Conservation (phyloP, 108 stramenopile species). For the Skeletonema menzelii region DNA sequence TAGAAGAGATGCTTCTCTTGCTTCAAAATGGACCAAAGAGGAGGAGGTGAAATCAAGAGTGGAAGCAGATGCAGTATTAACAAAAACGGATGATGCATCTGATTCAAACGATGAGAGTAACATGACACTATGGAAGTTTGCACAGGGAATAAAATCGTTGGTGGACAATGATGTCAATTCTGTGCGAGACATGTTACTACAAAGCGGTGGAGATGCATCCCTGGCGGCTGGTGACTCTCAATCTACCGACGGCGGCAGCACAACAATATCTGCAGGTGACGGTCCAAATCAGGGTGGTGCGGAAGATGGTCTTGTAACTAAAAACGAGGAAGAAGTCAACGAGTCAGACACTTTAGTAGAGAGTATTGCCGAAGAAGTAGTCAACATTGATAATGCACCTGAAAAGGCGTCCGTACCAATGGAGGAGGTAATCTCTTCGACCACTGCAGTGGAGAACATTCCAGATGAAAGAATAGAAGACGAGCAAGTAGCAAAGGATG, state of each 20-base stretch:
- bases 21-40: slow-evolving; percentile 14
- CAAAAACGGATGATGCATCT: neutral
- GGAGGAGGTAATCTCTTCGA: neutral
- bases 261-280: neutral
- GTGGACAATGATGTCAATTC: neutral
- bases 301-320: neutral
- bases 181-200: neutral
- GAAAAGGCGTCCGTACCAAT: neutral
- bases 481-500: neutral
- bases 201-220: neutral
- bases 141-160: neutral
- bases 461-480: neutral
- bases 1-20: slow-evolving; percentile 27
- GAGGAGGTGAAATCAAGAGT: neutral
- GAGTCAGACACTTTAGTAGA: neutral
- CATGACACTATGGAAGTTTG: neutral
- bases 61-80: neutral
- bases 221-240: slow-evolving; percentile 3
- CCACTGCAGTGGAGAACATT: neutral
- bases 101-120: neutral
- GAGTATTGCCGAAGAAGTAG: neutral
- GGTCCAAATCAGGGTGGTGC: neutral
- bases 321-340: neutral
- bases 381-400: neutral
- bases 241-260: slow-evolving; percentile 5